Conservation (phyloP, 2,329 filamentous ascomycete genomes). For the Raffaelea arxii region DNA sequence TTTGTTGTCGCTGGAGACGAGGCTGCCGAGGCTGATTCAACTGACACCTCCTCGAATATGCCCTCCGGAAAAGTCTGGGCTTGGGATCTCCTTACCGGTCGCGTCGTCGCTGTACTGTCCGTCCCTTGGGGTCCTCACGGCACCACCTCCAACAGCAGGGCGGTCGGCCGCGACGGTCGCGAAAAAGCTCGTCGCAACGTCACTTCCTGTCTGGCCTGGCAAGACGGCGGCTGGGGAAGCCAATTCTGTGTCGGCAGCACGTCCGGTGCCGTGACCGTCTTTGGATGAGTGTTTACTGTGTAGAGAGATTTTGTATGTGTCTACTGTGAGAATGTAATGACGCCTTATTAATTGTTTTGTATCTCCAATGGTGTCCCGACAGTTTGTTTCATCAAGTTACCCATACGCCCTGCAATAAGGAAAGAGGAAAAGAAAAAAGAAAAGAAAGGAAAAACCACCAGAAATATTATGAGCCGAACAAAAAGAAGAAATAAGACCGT, state of each 20-base stretch:
- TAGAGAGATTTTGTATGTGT: no score
- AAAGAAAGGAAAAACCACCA: neutral
- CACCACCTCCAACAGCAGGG: slow-evolving; percentile 35
- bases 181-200: slow-evolving; percentile 50
- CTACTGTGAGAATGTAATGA: no score
- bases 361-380: no score
- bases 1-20: slow-evolving; percentile 78
- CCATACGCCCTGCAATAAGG: neutral
- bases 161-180: slow-evolving; percentile 49
- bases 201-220: slow-evolving; percentile 54
- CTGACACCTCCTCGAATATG: slow-evolving; percentile 11
- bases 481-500: neutral
- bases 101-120: slow-evolving; percentile 51
- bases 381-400: no score
- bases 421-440: neutral
- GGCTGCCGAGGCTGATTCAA: slow-evolving; percentile 25
- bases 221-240: slow-evolving; percentile 50
- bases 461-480: no score
- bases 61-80: slow-evolving; percentile 58
- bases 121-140: slow-evolving; percentile 41
- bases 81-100: slow-evolving; percentile 77
- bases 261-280: slow-evolving; percentile 56
- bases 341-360: no score
- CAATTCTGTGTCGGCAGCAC: slow-evolving; percentile 58
- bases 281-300: no score